These are phyloP conservation scores for Penicillium sp. DNA, from an alignment of 2,329 filamentous ascomycete species.

Conservation along the genomic window DNA sequence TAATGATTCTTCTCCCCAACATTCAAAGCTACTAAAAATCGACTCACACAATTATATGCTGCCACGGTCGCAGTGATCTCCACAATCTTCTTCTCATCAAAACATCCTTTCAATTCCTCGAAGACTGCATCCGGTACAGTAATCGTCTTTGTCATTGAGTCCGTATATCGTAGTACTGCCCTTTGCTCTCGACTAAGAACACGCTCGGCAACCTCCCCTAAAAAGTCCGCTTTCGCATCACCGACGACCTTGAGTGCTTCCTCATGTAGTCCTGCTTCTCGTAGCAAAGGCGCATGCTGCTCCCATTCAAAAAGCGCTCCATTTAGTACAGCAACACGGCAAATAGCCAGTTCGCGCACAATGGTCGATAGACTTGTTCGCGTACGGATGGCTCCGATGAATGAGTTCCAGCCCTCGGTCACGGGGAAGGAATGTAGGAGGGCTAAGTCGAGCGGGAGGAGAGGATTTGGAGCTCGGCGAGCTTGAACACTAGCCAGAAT, in stretches of 20 bases:
- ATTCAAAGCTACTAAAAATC: constrained; percentile 76
- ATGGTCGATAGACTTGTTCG: constrained; percentile 46
- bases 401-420: constrained; percentile 55
- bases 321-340: constrained; percentile 73
- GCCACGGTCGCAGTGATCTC: constrained; percentile 75
- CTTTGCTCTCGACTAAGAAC: constrained; percentile 56
- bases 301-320: constrained; percentile 80
- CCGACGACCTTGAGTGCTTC: constrained; percentile 37
- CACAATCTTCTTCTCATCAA: constrained; percentile 66
- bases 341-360: constrained; percentile 72
- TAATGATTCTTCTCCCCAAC: constrained; percentile 44
- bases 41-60: constrained; percentile 77
- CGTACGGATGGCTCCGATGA: constrained; percentile 52
- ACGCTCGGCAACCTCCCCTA: constrained; percentile 22
- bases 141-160: constrained; percentile 76
- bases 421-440: constrained; percentile 52
- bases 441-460: constrained; percentile 51
- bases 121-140: constrained; percentile 65
- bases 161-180: constrained; percentile 66
- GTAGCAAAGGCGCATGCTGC: constrained; percentile 69
- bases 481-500: constrained; percentile 49
- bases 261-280: constrained; percentile 51
- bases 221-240: constrained; percentile 27
- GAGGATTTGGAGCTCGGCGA: constrained; percentile 46
- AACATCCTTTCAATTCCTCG: constrained; percentile 53